A percentile compares a stretch with the other conserved stretches of the same genome.
Evolutionary conservation across 129 eudicot genomes (phyloP).

Genomic region (Apium graveolens): DNA sequence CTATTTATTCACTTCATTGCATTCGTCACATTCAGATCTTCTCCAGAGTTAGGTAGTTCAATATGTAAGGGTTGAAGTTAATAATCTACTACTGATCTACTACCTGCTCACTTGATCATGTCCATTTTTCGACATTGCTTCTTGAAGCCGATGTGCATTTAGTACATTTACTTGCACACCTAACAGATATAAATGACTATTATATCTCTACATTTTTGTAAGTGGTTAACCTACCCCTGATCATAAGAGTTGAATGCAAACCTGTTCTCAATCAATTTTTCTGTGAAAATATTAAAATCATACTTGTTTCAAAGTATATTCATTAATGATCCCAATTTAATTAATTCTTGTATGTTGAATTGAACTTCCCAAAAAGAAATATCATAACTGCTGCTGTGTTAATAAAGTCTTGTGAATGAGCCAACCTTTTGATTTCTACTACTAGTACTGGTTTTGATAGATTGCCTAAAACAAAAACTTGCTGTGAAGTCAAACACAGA

Average conservation of each 20-base stretch:
- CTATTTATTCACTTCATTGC: background rate
- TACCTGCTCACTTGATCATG: background rate
- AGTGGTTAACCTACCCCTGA: slow-evolving; percentile 20
- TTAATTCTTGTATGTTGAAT: background rate
- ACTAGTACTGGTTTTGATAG: too few relatives aligned
- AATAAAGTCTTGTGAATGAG: slow-evolving; percentile 1
- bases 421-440: background rate
- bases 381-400: background rate
- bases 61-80: slow-evolving; percentile 1
- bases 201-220: slow-evolving; percentile 13
- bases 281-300: slow-evolving; percentile 7
- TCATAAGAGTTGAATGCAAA: slow-evolving; percentile 9
- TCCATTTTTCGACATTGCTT: slow-evolving; percentile 14
- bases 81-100: slow-evolving; percentile 4
- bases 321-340: background rate
- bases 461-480: background rate
- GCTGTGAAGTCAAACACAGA: background rate
- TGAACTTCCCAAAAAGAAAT: slow-evolving; percentile 1
- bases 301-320: background rate
- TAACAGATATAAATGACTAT: slow-evolving; percentile 27
- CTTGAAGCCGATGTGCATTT: slow-evolving; percentile 18
- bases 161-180: slow-evolving; percentile 23
- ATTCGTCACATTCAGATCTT: too few relatives aligned
- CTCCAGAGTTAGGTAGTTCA: background rate
- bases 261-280: slow-evolving; percentile 10